These are phyloP conservation scores for Pseudogymnoascus sp. DNA, from an alignment of 2,329 filamentous ascomycete species.

Conservation along the genomic window DNA sequence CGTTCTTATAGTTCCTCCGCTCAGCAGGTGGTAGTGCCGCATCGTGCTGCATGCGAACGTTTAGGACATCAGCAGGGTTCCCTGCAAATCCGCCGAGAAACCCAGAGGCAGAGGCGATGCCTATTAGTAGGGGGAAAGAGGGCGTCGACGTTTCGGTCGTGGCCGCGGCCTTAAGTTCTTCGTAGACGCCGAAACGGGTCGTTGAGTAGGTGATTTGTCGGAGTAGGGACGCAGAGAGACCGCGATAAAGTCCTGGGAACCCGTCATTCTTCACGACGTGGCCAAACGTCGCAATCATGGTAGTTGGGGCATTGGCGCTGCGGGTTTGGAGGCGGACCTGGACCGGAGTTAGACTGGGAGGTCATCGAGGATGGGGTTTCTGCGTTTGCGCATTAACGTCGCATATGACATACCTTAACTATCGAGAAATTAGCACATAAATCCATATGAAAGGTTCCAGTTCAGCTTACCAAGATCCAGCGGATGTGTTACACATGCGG, in stretches of 20 bases:
- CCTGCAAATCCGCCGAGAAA: constrained; percentile 84
- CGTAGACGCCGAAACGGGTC: constrained; percentile 92
- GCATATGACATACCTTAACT: constrained; percentile 13
- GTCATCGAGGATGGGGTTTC: constrained; percentile 19
- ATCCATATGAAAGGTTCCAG: constrained; percentile 8
- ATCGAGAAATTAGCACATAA: constrained; percentile 19
- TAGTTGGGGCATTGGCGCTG: constrained; percentile 63
- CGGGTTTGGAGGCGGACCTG: constrained; percentile 87
- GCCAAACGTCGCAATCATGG: constrained; percentile 78
- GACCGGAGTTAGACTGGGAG: constrained; percentile 6
- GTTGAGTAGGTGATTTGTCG: constrained; percentile 96
- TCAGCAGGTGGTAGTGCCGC: constrained; percentile 65
- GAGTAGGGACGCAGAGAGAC: constrained; percentile 84
- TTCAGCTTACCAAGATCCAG: constrained; percentile 73
- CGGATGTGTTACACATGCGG: constrained; percentile 86
- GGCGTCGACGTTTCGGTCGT: constrained; percentile 48
- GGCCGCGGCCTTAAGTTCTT: constrained; percentile 73
- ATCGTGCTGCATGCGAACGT: constrained; percentile 97
- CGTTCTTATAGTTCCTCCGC: constrained; percentile 82
- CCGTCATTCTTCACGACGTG: constrained; percentile 75
- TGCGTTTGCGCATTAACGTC: constrained; percentile 16
- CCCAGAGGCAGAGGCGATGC: constrained; percentile 74
- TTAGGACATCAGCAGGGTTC: constrained; percentile 92
- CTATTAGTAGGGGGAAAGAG: constrained; percentile 69
- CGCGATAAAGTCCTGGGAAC: constrained; percentile 74